Base-by-base conservation (phyloP, 495 filamentous ascomycete genomes). In the Aspergillus baeticus region DNA sequence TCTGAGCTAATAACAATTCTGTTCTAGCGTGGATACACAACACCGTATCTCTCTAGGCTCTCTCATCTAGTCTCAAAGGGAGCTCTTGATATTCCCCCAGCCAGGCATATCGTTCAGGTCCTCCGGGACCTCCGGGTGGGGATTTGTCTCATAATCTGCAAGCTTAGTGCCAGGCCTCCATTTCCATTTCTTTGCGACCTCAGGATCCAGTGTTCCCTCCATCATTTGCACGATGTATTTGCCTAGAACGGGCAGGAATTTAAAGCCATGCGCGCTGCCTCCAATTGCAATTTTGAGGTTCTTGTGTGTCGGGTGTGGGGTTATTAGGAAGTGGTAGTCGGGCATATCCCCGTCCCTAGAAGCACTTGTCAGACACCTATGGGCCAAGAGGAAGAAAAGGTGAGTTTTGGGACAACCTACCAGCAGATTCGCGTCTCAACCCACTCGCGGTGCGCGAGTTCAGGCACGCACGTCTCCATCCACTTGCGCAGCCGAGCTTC, bases 191-290 rank as follows among this genome's bases (percentile, higher is more conserved):
- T 57, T 14, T 10, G 20, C 36, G 13, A 57, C 43, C 26, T 49
- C 26, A 0, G 36, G 35, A 14, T 50, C 54, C 36, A 51, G 17
- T 2, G 35, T 43, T 29, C 65, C 69, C 22, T 79, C 72, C 20
- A 77, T 43, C 14, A 61, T 63, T 44, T 78, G 71, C 15, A 60
- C 69, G 29, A 78, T 63, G 10, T 73, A 64, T 37, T 64, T 59
- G 0, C 76, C 76, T 8, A 77, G 58, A 21, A 66, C 66, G 2
- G 74, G 70, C 29, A 72, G 69, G 20, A 67, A 65, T 58, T 72
- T 75, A 50, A 77, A 76, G 6, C 71, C 71, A 43, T 76, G 70
- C 15, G 71, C 75, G 22, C 69, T 75, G 2, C 71, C 75, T 3
- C 73, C 75, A 6, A 67, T 64, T 3, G 69, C 71, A 8, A 78